Conservation (phyloP, 2,329 filamentous ascomycete species). For the Trichoderma afroharzianum region DNA sequence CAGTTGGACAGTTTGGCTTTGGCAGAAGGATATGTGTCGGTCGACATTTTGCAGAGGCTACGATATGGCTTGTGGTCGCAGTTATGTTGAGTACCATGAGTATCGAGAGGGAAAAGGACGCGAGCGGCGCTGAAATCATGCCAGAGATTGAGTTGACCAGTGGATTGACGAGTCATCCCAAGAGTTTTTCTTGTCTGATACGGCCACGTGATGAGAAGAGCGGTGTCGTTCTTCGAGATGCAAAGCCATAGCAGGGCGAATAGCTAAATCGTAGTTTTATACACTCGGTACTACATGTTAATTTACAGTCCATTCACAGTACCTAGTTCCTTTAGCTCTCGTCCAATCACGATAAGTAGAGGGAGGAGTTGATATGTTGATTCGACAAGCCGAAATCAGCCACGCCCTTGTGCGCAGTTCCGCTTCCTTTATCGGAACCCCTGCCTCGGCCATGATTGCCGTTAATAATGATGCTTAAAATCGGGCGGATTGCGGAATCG, state of each 20-base stretch:
- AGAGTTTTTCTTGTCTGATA: slow-evolving; percentile 26
- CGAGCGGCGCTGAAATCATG: slow-evolving; percentile 33
- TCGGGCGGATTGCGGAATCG: neutral
- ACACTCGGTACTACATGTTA: neutral
- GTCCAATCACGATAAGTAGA: neutral
- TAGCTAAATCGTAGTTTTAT: neutral
- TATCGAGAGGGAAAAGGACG: slow-evolving; percentile 31
- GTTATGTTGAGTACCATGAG: slow-evolving; percentile 38
- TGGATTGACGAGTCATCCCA: slow-evolving; percentile 28
- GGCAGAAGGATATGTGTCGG: slow-evolving; percentile 50
- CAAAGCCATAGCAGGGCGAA: neutral
- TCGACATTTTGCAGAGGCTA: slow-evolving; percentile 45
- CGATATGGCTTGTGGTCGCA: slow-evolving; percentile 40
- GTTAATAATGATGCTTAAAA: neutral
- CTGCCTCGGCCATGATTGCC: neutral
- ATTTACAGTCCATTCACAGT: neutral
- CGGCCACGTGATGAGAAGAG: slow-evolving; percentile 24
- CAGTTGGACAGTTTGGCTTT: slow-evolving; percentile 49
- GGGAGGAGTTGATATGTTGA: neutral
- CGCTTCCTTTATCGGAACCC: neutral
- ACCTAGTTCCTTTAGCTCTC: neutral
- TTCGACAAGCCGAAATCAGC: neutral
- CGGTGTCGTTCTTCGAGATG: slow-evolving; percentile 10
- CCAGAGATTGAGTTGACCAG: slow-evolving; percentile 27
- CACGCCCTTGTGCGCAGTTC: neutral